Conservation (phyloP, 1,139 yeast species). For the Tardiomyces depauwii region DNA sequence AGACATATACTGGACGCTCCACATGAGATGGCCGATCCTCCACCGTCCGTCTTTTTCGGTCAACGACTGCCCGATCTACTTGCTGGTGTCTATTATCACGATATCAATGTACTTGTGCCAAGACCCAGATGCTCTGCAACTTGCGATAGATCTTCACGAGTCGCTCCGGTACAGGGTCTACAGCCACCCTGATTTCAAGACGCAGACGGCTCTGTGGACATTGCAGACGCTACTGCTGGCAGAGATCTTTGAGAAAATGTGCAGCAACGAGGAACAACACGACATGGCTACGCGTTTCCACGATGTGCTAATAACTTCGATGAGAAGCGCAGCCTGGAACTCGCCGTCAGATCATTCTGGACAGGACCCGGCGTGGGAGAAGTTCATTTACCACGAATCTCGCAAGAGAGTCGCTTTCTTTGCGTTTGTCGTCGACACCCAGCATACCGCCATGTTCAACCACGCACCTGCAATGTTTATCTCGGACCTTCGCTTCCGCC, state of each 20-base stretch:
- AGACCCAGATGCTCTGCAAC: slow-evolving; percentile 18
- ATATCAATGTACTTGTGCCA: slow-evolving; percentile 35
- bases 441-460: slow-evolving; percentile 16
- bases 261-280: slow-evolving; percentile 39
- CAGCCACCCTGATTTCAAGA: slow-evolving; percentile 42
- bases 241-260: slow-evolving; percentile 53
- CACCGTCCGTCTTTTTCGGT: slow-evolving; percentile 52
- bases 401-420: slow-evolving; percentile 16
- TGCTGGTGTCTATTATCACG: slow-evolving; percentile 42
- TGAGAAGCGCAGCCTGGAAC: slow-evolving; percentile 7
- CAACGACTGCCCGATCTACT: slow-evolving; percentile 35
- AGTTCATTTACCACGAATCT: slow-evolving; percentile 14
- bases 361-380: slow-evolving; percentile 13
- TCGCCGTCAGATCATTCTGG: not conserved
- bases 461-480: slow-evolving; percentile 18
- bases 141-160: slow-evolving; percentile 38
- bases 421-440: slow-evolving; percentile 18
- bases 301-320: slow-evolving; percentile 16
- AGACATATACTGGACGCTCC: slow-evolving; percentile 26
- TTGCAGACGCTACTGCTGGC: slow-evolving; percentile 49
- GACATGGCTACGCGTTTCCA: slow-evolving; percentile 18
- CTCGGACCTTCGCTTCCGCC: slow-evolving; percentile 14
- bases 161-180: slow-evolving; percentile 50
- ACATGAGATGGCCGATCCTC: slow-evolving; percentile 45
- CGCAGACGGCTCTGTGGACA: slow-evolving; percentile 52